phyloP scores from a whole-genome alignment of 2,329 filamentous ascomycete genomes.

The Colletotrichum somersetense region DNA sequence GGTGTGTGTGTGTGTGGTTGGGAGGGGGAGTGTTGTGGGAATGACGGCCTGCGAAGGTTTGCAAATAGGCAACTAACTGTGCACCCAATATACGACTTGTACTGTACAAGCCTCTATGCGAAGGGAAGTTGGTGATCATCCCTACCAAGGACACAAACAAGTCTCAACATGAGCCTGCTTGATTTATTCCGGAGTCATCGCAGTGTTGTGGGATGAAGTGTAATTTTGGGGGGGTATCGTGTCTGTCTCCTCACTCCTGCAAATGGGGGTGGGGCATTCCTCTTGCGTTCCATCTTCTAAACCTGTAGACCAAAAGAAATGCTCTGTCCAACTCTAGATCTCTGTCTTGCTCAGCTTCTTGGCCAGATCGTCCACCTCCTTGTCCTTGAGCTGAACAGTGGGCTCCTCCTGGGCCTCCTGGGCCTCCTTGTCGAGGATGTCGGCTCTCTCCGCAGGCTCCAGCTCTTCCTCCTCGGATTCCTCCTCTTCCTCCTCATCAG shows the following conservation, averaged over 20 bases:
- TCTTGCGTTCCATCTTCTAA: slow-evolving; percentile 42
- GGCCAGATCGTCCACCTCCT: slow-evolving; percentile 85
- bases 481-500: slow-evolving; percentile 75
- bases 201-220: slow-evolving; percentile 29
- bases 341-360: slow-evolving; percentile 79
- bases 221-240: slow-evolving; percentile 44
- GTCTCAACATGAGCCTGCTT: not conserved
- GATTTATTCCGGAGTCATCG: not conserved
- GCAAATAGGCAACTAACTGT: not conserved
- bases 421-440: slow-evolving; percentile 77
- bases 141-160: too few relatives aligned
- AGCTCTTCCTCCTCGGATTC: slow-evolving; percentile 68
- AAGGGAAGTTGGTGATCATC: not conserved
- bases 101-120: not conserved
- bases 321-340: slow-evolving; percentile 55
- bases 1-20: slow-evolving; percentile 21
- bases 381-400: slow-evolving; percentile 77
- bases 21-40: not conserved
- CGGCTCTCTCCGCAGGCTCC: slow-evolving; percentile 72
- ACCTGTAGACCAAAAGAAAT: slow-evolving; percentile 35
- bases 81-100: not conserved
- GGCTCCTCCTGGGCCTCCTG: slow-evolving; percentile 81
- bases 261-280: slow-evolving; percentile 35
- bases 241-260: slow-evolving; percentile 34
- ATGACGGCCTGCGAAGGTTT: slow-evolving; percentile 13